Conservation (phyloP, 1,139 yeast genomes). For the Hansenula sp. region DNA sequence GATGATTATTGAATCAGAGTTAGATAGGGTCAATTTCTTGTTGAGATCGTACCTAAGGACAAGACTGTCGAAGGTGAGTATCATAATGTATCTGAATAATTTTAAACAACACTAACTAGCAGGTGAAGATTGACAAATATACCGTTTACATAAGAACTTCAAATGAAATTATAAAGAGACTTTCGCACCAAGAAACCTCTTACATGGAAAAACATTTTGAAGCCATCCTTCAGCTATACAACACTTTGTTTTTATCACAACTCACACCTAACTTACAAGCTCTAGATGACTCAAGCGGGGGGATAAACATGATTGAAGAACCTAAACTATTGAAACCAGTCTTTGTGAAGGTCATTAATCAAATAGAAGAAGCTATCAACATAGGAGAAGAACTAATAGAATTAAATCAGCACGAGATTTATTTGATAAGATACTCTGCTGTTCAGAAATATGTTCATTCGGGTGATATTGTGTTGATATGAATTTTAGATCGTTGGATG, state of each 20-base stretch:
- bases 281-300: constrained; percentile 75
- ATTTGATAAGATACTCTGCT: constrained; percentile 67
- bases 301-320: constrained; percentile 70
- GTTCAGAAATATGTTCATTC: constrained; percentile 36
- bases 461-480: constrained; percentile 44
- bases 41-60: constrained; percentile 77
- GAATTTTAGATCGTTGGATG: background rate
- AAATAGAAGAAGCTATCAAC: constrained; percentile 59
- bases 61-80: constrained; percentile 45
- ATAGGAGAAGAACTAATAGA: constrained; percentile 62
- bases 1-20: constrained; percentile 84
- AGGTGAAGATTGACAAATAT: constrained; percentile 56
- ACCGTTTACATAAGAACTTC: constrained; percentile 47
- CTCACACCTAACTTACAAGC: constrained; percentile 68
- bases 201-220: constrained; percentile 67
- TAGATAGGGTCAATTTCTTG: constrained; percentile 80
- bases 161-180: constrained; percentile 19
- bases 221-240: constrained; percentile 62
- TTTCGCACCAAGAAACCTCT: constrained; percentile 58
- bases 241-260: constrained; percentile 59
- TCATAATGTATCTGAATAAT: too few relatives aligned
- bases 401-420: constrained; percentile 63
- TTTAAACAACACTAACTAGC: background rate
- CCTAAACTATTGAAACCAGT: constrained; percentile 80
- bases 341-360: constrained; percentile 56